These are phyloP conservation scores for Lathyrus oleraceus DNA, from an alignment of 306 rosid genomes.

Conservation along the genomic window DNA sequence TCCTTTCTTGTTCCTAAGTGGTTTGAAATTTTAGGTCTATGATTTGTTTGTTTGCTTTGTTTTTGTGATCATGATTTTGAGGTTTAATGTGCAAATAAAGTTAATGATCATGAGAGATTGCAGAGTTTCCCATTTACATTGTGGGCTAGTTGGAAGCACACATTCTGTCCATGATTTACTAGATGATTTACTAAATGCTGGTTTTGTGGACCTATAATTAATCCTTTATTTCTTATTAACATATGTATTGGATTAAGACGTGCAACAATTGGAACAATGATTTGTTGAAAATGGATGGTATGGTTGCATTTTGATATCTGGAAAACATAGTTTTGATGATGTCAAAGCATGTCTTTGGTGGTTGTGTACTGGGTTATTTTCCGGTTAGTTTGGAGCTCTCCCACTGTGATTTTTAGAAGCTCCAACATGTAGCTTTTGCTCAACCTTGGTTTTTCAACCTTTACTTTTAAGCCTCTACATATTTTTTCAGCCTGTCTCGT, in stretches of 20 bases:
- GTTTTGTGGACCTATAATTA: neutral
- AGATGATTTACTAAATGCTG: neutral
- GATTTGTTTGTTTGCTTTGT: slow-evolving; percentile 4
- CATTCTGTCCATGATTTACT: neutral
- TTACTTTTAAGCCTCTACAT: neutral
- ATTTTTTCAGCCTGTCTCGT: neutral
- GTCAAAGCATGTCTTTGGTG: neutral
- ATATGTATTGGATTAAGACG: neutral
- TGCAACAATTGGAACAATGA: neutral
- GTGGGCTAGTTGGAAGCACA: neutral
- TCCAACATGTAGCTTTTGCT: neutral
- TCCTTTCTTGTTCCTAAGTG: neutral
- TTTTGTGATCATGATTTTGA: neutral
- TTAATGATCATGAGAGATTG: slow-evolving; percentile 13
- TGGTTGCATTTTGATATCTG: no score
- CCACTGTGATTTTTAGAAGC: neutral
- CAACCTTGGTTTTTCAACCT: neutral
- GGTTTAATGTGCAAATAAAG: neutral
- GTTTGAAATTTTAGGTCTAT: neutral
- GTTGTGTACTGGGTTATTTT: neutral
- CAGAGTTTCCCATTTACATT: neutral
- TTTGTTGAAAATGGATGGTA: neutral
- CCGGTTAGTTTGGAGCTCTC: neutral
- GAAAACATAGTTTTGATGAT: neutral
- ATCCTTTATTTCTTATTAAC: neutral